Evolutionary conservation across 2,329 filamentous ascomycete species (phyloP).

Genomic region (Raffaelea albimanens): DNA sequence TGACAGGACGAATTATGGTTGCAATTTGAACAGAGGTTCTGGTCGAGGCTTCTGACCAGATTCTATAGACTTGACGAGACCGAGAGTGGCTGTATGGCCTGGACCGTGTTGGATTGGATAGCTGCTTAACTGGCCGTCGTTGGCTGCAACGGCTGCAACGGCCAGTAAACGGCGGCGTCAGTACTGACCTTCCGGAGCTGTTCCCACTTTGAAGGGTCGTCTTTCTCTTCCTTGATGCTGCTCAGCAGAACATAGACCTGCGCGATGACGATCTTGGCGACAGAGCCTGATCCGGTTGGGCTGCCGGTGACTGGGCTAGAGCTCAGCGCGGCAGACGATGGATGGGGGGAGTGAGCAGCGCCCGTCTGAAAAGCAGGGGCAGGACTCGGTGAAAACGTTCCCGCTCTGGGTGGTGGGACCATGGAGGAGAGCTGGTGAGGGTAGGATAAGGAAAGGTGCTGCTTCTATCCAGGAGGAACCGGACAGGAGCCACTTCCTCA

Average conservation of each 20-base stretch:
- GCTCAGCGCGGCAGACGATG: slow-evolving; percentile 46
- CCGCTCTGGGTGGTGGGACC: slow-evolving; percentile 52
- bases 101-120: no score
- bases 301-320: slow-evolving; percentile 53
- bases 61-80: no score
- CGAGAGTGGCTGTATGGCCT: no score
- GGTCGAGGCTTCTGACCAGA: no score
- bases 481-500: slow-evolving; percentile 17
- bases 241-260: slow-evolving; percentile 92
- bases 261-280: slow-evolving; percentile 89
- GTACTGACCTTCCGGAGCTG: slow-evolving; percentile 77
- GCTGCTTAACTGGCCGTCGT: no score
- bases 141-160: no score
- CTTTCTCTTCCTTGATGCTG: slow-evolving; percentile 90
- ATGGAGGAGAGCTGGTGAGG: slow-evolving; percentile 28
- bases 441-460: slow-evolving; percentile 9
- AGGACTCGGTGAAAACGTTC: slow-evolving; percentile 56
- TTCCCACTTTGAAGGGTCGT: slow-evolving; percentile 79
- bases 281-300: slow-evolving; percentile 53
- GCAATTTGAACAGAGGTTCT: no score
- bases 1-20: no score
- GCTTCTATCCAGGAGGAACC: slow-evolving; percentile 13
- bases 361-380: slow-evolving; percentile 48
- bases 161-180: no score
- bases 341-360: slow-evolving; percentile 45